A percentile compares a stretch with the other conserved stretches of the same genome.
These are phyloP conservation scores for Aureobasidium pullulans DNA, from an alignment of 2,329 filamentous ascomycete species.

Conservation along the genomic window DNA sequence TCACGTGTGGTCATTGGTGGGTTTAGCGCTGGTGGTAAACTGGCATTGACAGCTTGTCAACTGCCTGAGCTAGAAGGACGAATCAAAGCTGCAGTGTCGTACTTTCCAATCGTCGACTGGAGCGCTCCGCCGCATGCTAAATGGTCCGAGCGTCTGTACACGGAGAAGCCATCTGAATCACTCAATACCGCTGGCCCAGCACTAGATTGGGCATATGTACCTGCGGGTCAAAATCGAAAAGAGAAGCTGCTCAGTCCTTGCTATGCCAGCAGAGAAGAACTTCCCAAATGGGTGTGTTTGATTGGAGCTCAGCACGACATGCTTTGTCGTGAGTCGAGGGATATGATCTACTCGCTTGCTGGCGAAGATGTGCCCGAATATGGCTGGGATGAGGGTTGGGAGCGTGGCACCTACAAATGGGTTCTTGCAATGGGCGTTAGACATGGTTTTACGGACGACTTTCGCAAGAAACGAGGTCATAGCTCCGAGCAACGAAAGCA, in stretches of 20 bases:
- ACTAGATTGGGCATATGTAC: background rate
- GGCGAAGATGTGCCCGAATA: background rate
- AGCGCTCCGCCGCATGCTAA: background rate
- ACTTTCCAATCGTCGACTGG: background rate
- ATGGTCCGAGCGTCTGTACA: background rate
- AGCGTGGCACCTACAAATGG: background rate
- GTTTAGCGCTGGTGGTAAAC: background rate
- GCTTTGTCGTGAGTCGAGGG: background rate
- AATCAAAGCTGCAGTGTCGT: background rate
- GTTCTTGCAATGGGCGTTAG: background rate
- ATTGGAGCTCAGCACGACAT: conserved; percentile 7
- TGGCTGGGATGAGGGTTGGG: background rate
- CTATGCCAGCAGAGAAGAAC: background rate
- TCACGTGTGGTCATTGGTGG: background rate
- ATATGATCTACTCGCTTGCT: conserved; percentile 3
- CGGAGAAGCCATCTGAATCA: background rate
- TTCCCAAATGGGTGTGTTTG: background rate
- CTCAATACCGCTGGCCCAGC: background rate
- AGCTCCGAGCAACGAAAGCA: background rate
- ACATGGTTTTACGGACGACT: conserved; percentile 1
- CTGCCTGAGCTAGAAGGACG: background rate
- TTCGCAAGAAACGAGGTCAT: background rate
- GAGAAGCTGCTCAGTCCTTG: background rate
- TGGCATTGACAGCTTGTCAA: background rate
- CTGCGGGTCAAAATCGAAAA: background rate